Base-by-base conservation (phyloP, 192 early-diverging fungal genomes). In the Lunasporangiospora selenospora region DNA sequence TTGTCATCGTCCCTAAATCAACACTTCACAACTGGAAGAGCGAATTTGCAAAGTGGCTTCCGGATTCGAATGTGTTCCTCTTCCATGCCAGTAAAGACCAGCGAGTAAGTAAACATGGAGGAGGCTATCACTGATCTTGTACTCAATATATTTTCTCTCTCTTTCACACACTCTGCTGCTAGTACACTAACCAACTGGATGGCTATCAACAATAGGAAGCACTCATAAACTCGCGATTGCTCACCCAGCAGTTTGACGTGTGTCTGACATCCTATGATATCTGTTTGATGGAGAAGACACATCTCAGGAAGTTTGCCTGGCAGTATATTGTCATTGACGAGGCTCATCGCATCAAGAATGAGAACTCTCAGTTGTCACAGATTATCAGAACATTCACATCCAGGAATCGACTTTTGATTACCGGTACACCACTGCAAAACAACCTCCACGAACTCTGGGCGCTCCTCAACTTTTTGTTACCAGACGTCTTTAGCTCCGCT, bases 401-500 rank as follows among this genome's bases (percentile, higher is more conserved):
- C 29, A 84, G 89, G 44, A 91, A 95, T 58, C 87, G 97, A 30
- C 83, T 99, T 44, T 76, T 98, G 34, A 89, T 98, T 16, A 97
- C 96, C 0, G 96, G 96, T 58, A 98, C 96, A 1, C 96, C 96
- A 16, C 85, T 98, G 29, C 95, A 97, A 67, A 99, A 99, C 85
- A 96, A 98, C 53, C 81, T 99, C 11, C 95, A 97, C 65, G 97
- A 99, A 77, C 83, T 99, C n/a, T 99, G 97, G 97, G 94, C 96
- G 15, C 78, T 99, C 55, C 84, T 99, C 9, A 98, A 99, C 77
- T 99, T 99, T 67, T 75, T 99, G 71, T 77, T 99, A 27, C 97
- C 97, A 4, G 97, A 99, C 67, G 92, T 99, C 24, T 98, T 99
- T 83, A 90, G 89, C 58, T 93, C 91, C 2, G 85, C 94, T 0